A percentile compares a stretch with the other conserved stretches of the same genome.
These are phyloP conservation scores for Dryas alaskensis DNA, from an alignment of 306 rosid species.

Conservation along the genomic window DNA sequence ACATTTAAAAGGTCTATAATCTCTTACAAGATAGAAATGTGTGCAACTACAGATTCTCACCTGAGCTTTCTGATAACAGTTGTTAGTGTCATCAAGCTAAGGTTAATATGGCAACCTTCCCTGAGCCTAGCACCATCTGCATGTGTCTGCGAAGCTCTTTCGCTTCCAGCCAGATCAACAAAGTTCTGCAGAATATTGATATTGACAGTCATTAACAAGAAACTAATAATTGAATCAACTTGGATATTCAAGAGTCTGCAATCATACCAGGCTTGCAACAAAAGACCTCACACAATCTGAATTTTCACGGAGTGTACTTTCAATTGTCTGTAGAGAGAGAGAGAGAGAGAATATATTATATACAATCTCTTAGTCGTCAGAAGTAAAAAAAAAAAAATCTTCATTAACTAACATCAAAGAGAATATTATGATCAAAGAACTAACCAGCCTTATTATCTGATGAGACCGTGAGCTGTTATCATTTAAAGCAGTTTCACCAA, in stretches of 20 bases:
- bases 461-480: conserved; percentile 96
- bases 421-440: conserved; percentile 19
- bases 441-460: conserved; percentile 95
- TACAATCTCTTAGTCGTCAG: conserved; percentile 3
- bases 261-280: conserved; percentile 91
- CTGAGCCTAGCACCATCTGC: conserved; percentile 96
- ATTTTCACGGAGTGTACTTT: conserved; percentile 86
- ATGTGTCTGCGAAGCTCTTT: conserved; percentile 97
- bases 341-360: neutral
- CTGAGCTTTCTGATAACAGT: conserved; percentile 99
- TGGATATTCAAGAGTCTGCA: neutral
- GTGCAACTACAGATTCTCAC: conserved; percentile 40
- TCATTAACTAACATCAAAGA: conserved; percentile 15
- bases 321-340: conserved; percentile 60
- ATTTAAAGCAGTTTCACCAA: conserved; percentile 96
- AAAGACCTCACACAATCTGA: conserved; percentile 83
- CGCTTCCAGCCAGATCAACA: conserved; percentile 99
- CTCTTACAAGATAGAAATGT: neutral
- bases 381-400: neutral
- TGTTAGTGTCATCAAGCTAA: conserved; percentile 98
- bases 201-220: conserved; percentile 5
- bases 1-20: neutral
- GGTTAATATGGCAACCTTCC: conserved; percentile 99
- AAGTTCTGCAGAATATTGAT: conserved; percentile 61
- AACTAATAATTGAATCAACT: conserved; percentile 8